Evolutionary conservation across 23 red algal species (phyloP).

Genomic region (Gracilaria vermiculophylla): DNA sequence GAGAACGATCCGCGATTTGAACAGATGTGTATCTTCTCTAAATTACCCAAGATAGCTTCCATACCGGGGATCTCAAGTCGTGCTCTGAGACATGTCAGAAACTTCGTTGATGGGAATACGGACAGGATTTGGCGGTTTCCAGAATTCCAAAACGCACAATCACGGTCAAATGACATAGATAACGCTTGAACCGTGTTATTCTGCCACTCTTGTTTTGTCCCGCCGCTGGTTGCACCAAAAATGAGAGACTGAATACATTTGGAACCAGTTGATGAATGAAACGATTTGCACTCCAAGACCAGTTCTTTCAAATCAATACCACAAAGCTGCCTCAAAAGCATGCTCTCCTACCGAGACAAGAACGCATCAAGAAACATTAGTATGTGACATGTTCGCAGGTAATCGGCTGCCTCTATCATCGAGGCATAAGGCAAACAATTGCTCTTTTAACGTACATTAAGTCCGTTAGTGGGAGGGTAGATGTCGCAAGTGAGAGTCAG

Average conservation of each 20-base stretch:
- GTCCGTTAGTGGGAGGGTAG: not conserved
- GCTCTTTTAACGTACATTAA: not conserved
- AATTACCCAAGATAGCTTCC: not conserved
- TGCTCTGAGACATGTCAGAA: not conserved
- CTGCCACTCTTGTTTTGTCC: not conserved
- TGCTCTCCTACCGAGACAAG: not conserved
- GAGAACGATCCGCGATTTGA: not conserved
- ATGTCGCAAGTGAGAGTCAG: constrained; percentile 3
- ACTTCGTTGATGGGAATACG: not conserved
- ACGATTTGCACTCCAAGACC: not conserved
- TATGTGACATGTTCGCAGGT: too few species aligned
- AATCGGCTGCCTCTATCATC: too few species aligned
- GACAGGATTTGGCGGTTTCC: not conserved
- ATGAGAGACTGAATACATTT: not conserved
- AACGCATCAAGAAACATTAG: too few species aligned
- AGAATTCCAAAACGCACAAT: not conserved
- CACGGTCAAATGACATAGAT: not conserved
- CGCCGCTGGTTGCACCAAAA: not conserved
- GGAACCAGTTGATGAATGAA: not conserved
- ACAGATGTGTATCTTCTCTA: not conserved
- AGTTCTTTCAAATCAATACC: not conserved
- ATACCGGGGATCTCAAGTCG: not conserved
- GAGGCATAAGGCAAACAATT: not conserved
- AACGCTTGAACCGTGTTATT: not conserved
- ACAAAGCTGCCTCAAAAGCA: not conserved